Conservation (phyloP, 768 basidiomycete genomes). For the Trametes cubensis region DNA sequence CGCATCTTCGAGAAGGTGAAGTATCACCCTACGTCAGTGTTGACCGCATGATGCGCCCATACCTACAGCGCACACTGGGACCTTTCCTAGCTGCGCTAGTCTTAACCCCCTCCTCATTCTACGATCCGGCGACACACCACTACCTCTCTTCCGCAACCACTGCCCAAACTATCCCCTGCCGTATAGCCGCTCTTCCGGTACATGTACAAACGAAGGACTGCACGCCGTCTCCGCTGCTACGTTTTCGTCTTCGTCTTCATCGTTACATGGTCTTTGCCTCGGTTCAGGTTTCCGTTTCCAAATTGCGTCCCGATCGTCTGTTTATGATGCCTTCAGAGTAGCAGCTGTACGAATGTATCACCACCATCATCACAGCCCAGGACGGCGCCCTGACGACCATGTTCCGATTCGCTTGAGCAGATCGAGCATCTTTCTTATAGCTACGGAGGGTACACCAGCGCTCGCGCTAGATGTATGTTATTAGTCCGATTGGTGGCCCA, state of each 20-base stretch:
- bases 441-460: no score
- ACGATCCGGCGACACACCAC: constrained; percentile 9
- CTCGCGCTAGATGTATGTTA: no score
- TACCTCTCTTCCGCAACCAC: not conserved
- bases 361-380: not conserved
- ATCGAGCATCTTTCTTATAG: not conserved
- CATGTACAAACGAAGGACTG: constrained; percentile 2
- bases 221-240: not conserved
- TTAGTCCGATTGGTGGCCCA: no score
- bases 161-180: not conserved
- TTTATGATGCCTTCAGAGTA: constrained; percentile 1
- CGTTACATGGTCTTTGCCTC: not conserved
- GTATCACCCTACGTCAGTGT: constrained; percentile 40
- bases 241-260: not conserved
- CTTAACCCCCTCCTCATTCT: not conserved
- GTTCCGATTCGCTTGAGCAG: not conserved
- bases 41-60: constrained; percentile 8
- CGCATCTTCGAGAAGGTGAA: constrained; percentile 91
- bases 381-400: constrained; percentile 2
- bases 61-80: not conserved
- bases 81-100: not conserved
- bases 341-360: constrained; percentile 20
- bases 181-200: not conserved
- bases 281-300: no score
- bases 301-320: not conserved